A percentile compares a stretch with the other conserved stretches of the same genome.
phyloP scores from a whole-genome alignment of 331 rosid genomes.

The Rosa hybrid region DNA sequence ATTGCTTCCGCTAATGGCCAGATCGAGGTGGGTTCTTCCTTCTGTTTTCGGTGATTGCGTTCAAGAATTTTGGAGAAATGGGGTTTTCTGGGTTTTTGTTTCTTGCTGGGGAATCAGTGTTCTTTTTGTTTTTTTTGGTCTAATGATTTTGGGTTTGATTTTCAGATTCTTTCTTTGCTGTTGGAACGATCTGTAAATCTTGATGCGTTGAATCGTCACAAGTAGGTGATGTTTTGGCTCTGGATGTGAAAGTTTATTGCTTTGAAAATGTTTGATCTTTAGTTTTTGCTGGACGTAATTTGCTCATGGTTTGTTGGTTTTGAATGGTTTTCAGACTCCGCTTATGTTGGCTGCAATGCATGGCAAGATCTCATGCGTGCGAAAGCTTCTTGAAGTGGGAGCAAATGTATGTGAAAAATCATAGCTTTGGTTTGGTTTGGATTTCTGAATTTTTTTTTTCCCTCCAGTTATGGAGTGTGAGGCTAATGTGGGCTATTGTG shows the following conservation, averaged over 20 bases:
- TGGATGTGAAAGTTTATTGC: constrained; percentile 2
- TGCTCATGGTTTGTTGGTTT: constrained; percentile 21
- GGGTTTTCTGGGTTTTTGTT: too few relatives aligned
- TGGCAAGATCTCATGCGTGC: constrained; percentile 71
- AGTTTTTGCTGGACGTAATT: background rate
- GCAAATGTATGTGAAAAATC: constrained; percentile 64
- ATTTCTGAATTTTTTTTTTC: constrained; percentile 7
- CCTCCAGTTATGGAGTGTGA: background rate
- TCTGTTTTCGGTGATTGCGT: too few relatives aligned
- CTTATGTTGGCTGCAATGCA: constrained; percentile 95
- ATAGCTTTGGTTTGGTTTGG: constrained; percentile 1
- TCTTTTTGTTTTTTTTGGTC: too few relatives aligned
- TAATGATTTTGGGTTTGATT: too few relatives aligned
- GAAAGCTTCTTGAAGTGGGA: constrained; percentile 75
- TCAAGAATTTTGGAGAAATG: too few relatives aligned
- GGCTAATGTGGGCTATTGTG: constrained; percentile 9
- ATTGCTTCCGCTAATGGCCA: too few relatives aligned
- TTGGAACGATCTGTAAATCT: too few relatives aligned
- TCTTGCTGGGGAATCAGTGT: too few relatives aligned
- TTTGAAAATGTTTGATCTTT: constrained; percentile 6
- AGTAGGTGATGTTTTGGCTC: too few relatives aligned
- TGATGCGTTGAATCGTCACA: too few relatives aligned
- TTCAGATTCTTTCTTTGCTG: too few relatives aligned
- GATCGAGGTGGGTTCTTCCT: too few relatives aligned
- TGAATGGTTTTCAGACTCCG: constrained; percentile 64